phyloP scores from a whole-genome alignment of 2,329 filamentous ascomycete genomes.

The Ceratocystis eucalypticola region DNA sequence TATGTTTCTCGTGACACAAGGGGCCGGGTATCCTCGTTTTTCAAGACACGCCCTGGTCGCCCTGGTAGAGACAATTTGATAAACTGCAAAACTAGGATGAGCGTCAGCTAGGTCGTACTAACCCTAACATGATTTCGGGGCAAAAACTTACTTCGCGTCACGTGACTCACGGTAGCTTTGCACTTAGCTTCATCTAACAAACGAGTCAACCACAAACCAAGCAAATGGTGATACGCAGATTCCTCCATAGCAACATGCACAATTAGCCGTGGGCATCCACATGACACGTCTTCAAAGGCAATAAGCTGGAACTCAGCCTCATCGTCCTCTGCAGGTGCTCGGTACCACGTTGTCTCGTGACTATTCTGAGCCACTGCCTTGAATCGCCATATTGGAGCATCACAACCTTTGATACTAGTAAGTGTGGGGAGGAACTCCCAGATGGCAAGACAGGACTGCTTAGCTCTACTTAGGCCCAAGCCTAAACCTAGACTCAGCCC shows the following conservation, averaged over 20 bases:
- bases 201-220: not conserved
- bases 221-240: not conserved
- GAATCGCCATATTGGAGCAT: not conserved
- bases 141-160: not conserved
- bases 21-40: not conserved
- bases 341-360: not conserved
- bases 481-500: not conserved
- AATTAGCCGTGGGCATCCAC: not conserved
- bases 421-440: not conserved
- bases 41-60: not conserved
- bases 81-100: not conserved
- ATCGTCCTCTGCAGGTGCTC: not conserved
- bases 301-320: not conserved
- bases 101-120: not conserved
- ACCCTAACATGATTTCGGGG: not conserved
- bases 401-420: not conserved
- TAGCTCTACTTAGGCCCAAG: not conserved
- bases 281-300: constrained; percentile 4
- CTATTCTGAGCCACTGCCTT: not conserved
- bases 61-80: not conserved
- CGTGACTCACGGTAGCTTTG: not conserved
- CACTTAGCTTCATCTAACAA: not conserved
- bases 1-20: not conserved
- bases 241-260: not conserved
- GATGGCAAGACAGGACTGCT: not conserved